These are phyloP conservation scores for Podosphaera fusca DNA, from an alignment of 2,329 filamentous ascomycete species.

Conservation along the genomic window DNA sequence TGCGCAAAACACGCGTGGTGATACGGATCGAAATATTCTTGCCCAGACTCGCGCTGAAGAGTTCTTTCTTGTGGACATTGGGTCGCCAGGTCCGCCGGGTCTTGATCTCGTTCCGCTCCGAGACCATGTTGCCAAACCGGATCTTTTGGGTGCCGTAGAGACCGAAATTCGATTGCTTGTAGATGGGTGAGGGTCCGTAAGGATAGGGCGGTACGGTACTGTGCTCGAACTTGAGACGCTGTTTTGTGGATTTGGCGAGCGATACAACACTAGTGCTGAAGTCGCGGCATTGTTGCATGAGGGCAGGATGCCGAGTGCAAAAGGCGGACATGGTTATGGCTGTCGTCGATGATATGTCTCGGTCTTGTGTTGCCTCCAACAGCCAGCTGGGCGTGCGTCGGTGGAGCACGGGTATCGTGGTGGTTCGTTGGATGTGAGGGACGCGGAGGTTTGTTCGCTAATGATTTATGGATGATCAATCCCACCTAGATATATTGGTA, in stretches of 20 bases:
- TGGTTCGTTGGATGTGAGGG: too few species aligned
- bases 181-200: constrained; percentile 43
- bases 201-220: constrained; percentile 37
- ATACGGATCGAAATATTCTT: constrained; percentile 43
- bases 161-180: constrained; percentile 60
- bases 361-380: too few species aligned
- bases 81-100: constrained; percentile 51
- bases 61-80: constrained; percentile 38
- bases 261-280: constrained; percentile 15
- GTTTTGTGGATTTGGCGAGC: constrained; percentile 17
- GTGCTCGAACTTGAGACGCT: constrained; percentile 16
- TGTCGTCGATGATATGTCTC: too few species aligned
- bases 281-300: constrained; percentile 9
- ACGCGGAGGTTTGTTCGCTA: too few species aligned
- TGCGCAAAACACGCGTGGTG: constrained; percentile 44
- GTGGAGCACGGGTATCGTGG: too few species aligned
- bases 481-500: too few species aligned
- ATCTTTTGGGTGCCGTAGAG: constrained; percentile 49
- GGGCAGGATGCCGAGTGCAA: too few species aligned
- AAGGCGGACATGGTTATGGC: too few species aligned
- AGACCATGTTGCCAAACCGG: constrained; percentile 60
- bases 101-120: constrained; percentile 43
- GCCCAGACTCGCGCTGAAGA: constrained; percentile 40
- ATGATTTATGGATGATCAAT: too few species aligned
- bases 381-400: too few species aligned